These are phyloP conservation scores for Populus davidiana DNA, from an alignment of 345 rosid species.

Conservation along the genomic window DNA sequence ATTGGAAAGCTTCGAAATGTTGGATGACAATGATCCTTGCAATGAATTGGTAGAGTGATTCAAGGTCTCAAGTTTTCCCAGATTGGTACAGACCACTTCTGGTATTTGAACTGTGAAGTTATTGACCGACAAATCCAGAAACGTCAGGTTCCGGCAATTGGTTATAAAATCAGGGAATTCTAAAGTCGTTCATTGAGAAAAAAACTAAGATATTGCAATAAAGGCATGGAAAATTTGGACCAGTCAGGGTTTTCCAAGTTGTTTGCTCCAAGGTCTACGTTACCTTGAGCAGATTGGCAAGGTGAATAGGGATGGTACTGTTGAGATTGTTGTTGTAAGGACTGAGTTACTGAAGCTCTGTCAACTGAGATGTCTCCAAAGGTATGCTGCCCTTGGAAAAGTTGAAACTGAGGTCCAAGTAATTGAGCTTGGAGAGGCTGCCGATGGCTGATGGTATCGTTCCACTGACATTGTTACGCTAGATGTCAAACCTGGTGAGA, in stretches of 20 bases:
- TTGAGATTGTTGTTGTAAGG: slow-evolving; percentile 45
- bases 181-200: slow-evolving; percentile 20
- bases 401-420: slow-evolving; percentile 47
- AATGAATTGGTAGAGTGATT: slow-evolving; percentile 40
- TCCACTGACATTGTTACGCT: slow-evolving; percentile 28
- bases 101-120: slow-evolving; percentile 41
- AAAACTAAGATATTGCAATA: slow-evolving; percentile 45
- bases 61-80: slow-evolving; percentile 41
- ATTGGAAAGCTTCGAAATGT: slow-evolving; percentile 50
- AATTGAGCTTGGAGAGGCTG: slow-evolving; percentile 34
- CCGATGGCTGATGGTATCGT: slow-evolving; percentile 35
- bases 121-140: slow-evolving; percentile 54
- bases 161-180: slow-evolving; percentile 51
- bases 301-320: slow-evolving; percentile 41
- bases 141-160: slow-evolving; percentile 41
- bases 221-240: slow-evolving; percentile 55
- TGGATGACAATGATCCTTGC: slow-evolving; percentile 38
- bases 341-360: slow-evolving; percentile 39
- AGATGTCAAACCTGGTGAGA: slow-evolving; percentile 41
- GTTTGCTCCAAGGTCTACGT: slow-evolving; percentile 55
- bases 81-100: slow-evolving; percentile 35
- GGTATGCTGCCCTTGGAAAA: slow-evolving; percentile 37
- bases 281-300: slow-evolving; percentile 47
- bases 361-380: slow-evolving; percentile 30
- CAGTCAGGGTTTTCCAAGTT: slow-evolving; percentile 45